Evolutionary conservation across 2,329 filamentous ascomycete genomes (phyloP).

Genomic region (Alternaria novae-zelandiae): DNA sequence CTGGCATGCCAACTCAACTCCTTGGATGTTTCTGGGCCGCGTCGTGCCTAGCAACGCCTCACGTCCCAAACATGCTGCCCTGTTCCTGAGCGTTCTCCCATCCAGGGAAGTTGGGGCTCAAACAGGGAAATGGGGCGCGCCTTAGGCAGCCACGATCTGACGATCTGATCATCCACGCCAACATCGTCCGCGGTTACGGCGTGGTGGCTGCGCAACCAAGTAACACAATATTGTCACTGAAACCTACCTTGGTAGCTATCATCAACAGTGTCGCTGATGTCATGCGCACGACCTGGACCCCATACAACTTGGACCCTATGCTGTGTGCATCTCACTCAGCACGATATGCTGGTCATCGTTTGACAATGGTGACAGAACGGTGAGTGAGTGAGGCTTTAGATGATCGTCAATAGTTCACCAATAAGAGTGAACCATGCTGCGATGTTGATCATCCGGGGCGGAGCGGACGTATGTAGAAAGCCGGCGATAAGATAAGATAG

Average conservation of each 20-base stretch:
- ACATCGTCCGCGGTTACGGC: not conserved
- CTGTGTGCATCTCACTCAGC: not conserved
- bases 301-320: not conserved
- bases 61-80: not conserved
- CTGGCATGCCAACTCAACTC: slow-evolving; percentile 16
- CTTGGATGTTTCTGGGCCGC: slow-evolving; percentile 2
- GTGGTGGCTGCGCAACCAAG: slow-evolving; percentile 1
- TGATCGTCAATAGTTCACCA: not conserved
- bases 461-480: not conserved
- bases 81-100: slow-evolving; percentile 2
- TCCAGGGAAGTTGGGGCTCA: not conserved
- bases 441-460: not conserved
- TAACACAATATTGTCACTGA: not conserved
- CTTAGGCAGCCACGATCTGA: slow-evolving; percentile 11
- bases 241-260: not conserved
- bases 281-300: not conserved
- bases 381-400: not conserved
- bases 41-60: slow-evolving; percentile 9
- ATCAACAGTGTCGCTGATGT: slow-evolving; percentile 2
- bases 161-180: slow-evolving; percentile 2
- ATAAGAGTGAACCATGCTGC: not conserved
- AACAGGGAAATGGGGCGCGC: slow-evolving; percentile 16
- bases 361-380: not conserved
- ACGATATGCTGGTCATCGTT: not conserved
- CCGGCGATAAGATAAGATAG: not conserved